phyloP scores from a whole-genome alignment of 352 stramenopile species.

The Globisporangium paddicum region DNA sequence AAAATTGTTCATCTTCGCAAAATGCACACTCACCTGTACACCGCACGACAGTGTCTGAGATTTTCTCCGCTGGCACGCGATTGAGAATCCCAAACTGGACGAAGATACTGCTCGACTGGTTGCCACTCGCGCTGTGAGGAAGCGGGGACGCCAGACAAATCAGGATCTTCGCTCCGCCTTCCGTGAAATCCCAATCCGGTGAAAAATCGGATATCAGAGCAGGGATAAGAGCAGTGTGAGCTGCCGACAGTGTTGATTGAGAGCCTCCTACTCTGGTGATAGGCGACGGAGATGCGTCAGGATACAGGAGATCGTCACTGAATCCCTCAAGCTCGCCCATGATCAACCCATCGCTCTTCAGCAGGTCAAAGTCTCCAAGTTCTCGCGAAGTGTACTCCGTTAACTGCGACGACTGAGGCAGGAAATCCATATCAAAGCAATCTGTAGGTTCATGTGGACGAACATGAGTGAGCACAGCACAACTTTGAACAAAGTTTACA shows the following conservation, averaged over 20 bases:
- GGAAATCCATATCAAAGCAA: constrained; percentile 49
- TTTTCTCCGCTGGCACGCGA: constrained; percentile 43
- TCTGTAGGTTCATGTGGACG: constrained; percentile 32
- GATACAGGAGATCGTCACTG: constrained; percentile 29
- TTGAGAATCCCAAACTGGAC: constrained; percentile 62
- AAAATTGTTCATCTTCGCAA: not conserved
- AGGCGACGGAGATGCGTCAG: constrained; percentile 13
- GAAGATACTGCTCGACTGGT: constrained; percentile 38
- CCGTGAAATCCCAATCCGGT: constrained; percentile 75
- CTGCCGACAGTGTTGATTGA: not conserved
- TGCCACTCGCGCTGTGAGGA: constrained; percentile 11
- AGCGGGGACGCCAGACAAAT: constrained; percentile 63
- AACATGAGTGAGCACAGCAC: too few species aligned
- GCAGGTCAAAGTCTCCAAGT: constrained; percentile 6
- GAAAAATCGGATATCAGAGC: constrained; percentile 79
- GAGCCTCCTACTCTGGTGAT: not conserved
- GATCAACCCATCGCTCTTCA: constrained; percentile 9
- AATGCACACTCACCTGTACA: constrained; percentile 51
- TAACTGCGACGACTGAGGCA: constrained; percentile 13
- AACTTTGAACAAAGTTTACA: too few species aligned
- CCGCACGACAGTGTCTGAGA: constrained; percentile 70
- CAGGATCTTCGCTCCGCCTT: constrained; percentile 78
- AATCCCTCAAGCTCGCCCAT: constrained; percentile 17
- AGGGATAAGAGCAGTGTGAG: constrained; percentile 21
- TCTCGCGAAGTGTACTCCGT: not conserved